A percentile compares a stretch with the other conserved stretches of the same genome.
Conservation (phyloP, 306 rosid species). For the Hippophae tibetana region DNA sequence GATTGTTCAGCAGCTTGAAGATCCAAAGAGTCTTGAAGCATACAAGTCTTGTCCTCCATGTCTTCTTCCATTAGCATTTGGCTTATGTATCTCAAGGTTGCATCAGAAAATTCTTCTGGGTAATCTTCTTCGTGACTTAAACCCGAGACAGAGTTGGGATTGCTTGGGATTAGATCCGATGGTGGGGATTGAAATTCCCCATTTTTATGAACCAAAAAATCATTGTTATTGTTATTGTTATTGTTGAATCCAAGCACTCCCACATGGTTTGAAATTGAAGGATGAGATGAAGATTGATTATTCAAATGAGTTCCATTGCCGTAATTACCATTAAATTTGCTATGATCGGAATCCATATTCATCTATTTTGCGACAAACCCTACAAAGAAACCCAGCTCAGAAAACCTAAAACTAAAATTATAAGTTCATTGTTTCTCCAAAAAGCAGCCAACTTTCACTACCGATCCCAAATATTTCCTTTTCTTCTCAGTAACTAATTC, state of each 20-base stretch:
- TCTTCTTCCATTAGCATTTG: conserved; percentile 98
- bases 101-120: conserved; percentile 80
- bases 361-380: conserved; percentile 14
- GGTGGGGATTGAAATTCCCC: conserved; percentile 31
- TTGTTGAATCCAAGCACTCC: conserved; percentile 24
- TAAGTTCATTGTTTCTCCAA: conserved; percentile 5
- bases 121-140: conserved; percentile 53
- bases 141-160: conserved; percentile 30
- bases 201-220: conserved; percentile 26
- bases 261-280: conserved; percentile 32
- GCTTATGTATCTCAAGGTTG: conserved; percentile 61
- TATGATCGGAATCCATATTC: conserved; percentile 46
- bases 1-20: conserved; percentile 90
- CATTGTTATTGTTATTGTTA: conserved; percentile 16
- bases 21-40: conserved; percentile 85
- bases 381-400: background rate
- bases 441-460: conserved; percentile 9
- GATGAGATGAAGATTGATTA: conserved; percentile 35
- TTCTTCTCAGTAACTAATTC: conserved; percentile 4
- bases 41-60: conserved; percentile 73
- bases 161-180: conserved; percentile 23
- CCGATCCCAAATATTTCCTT: conserved; percentile 7
- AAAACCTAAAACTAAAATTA: conserved; percentile 21
- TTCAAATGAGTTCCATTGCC: conserved; percentile 32
- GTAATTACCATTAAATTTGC: conserved; percentile 24